Conservation (phyloP, 2,329 filamentous ascomycete species). For the Cercospora sesami region DNA sequence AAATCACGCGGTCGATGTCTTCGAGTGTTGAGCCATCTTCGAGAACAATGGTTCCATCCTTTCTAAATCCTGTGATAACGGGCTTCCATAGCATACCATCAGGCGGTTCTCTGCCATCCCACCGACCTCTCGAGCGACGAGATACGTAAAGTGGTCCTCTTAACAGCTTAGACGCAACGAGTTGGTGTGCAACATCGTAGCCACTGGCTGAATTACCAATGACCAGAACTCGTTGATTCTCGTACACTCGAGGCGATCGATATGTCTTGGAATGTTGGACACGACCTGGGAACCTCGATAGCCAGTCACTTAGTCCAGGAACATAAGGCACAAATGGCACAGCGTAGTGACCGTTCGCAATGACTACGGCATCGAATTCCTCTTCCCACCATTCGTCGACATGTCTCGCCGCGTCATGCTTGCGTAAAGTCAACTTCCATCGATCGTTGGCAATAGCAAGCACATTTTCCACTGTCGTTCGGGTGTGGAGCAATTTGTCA, state of each 20-base stretch:
- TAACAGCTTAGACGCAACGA: constrained; percentile 23
- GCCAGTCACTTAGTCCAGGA: constrained; percentile 55
- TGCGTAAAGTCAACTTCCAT: constrained; percentile 54
- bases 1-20: constrained; percentile 36
- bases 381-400: constrained; percentile 59
- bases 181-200: constrained; percentile 36
- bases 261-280: constrained; percentile 49
- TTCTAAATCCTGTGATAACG: constrained; percentile 48
- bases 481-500: constrained; percentile 51
- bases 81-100: constrained; percentile 57
- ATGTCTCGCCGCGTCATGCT: constrained; percentile 46
- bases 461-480: constrained; percentile 56
- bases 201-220: constrained; percentile 40
- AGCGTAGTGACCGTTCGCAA: constrained; percentile 41
- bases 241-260: constrained; percentile 29
- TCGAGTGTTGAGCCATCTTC: constrained; percentile 30
- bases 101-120: constrained; percentile 54
- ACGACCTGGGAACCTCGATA: constrained; percentile 52
- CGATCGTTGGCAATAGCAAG: constrained; percentile 38
- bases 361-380: constrained; percentile 44
- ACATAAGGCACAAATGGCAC: constrained; percentile 47
- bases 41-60: constrained; percentile 32
- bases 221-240: constrained; percentile 31
- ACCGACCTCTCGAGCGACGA: constrained; percentile 50
- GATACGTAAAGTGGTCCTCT: constrained; percentile 55